These are phyloP conservation scores for Fraxinus sp. DNA, from an alignment of 305 asterid genomes.

Conservation along the genomic window DNA sequence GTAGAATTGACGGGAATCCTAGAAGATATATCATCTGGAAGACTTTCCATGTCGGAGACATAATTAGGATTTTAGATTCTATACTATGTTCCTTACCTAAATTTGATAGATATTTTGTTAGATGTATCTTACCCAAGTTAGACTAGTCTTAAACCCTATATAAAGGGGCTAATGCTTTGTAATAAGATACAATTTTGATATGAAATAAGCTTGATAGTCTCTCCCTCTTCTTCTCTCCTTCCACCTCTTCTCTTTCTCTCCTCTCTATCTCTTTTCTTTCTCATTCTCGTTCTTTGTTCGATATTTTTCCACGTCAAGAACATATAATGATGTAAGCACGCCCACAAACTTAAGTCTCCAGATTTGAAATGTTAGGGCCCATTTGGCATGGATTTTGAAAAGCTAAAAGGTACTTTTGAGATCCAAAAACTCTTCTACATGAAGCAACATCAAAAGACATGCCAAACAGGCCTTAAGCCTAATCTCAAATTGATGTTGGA, in stretches of 20 bases:
- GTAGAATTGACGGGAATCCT: not conserved
- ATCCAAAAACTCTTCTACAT: not conserved
- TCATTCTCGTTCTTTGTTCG: not conserved
- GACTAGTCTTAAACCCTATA: not conserved
- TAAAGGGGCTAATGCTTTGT: not conserved
- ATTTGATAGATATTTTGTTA: not conserved
- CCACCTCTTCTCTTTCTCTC: not conserved
- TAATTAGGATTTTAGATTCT: not conserved
- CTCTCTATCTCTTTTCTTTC: not conserved
- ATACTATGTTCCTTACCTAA: not conserved
- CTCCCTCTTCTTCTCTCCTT: not conserved
- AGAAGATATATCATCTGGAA: not conserved
- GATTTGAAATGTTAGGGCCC: not conserved
- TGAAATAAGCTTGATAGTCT: not conserved
- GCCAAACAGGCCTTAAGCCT: not conserved
- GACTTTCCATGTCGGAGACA: not conserved
- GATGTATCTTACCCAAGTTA: not conserved
- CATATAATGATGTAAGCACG: not conserved
- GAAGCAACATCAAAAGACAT: not conserved
- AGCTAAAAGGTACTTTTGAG: not conserved
- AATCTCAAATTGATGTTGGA: not conserved
- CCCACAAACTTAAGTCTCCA: not conserved
- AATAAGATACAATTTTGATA: not conserved
- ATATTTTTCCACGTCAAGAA: not conserved
- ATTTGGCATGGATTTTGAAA: not conserved